Evolutionary conservation across 2,329 filamentous ascomycete species (phyloP).

Genomic region (Stromatinia cepivora): DNA sequence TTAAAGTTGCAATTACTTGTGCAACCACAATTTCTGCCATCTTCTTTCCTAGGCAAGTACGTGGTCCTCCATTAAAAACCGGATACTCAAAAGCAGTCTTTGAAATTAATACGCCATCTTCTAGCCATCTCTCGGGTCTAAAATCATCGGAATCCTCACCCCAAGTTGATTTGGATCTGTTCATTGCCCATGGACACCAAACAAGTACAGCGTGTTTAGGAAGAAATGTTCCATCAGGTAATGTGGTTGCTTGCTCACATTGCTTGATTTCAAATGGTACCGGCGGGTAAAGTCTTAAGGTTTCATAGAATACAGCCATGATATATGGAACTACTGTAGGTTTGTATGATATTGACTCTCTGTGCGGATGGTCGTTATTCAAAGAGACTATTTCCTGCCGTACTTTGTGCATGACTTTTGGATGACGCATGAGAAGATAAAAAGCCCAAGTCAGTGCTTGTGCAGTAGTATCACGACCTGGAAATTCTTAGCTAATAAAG

Average conservation of each 20-base stretch:
- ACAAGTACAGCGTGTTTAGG: slow-evolving; percentile 56
- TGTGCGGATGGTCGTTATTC: slow-evolving; percentile 15
- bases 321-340: slow-evolving; percentile 52
- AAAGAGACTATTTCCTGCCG: slow-evolving; percentile 45
- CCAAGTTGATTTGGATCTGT: slow-evolving; percentile 57
- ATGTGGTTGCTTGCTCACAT: slow-evolving; percentile 50
- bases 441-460: slow-evolving; percentile 65
- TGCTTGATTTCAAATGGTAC: slow-evolving; percentile 68
- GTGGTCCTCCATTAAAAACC: slow-evolving; percentile 64
- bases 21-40: slow-evolving; percentile 63
- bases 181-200: slow-evolving; percentile 66
- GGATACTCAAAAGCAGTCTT: slow-evolving; percentile 58
- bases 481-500: slow-evolving; percentile 21
- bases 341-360: slow-evolving; percentile 28
- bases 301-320: slow-evolving; percentile 63
- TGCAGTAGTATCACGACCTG: slow-evolving; percentile 62
- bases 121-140: slow-evolving; percentile 58
- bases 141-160: slow-evolving; percentile 57
- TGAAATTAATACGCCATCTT: slow-evolving; percentile 45
- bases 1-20: slow-evolving; percentile 54
- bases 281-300: slow-evolving; percentile 61
- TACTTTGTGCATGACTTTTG: slow-evolving; percentile 45
- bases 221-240: slow-evolving; percentile 62
- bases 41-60: slow-evolving; percentile 61
- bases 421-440: slow-evolving; percentile 58